Conservation (phyloP, 371 early-diverging fungal species). For the Rhizopus arrhizus region DNA sequence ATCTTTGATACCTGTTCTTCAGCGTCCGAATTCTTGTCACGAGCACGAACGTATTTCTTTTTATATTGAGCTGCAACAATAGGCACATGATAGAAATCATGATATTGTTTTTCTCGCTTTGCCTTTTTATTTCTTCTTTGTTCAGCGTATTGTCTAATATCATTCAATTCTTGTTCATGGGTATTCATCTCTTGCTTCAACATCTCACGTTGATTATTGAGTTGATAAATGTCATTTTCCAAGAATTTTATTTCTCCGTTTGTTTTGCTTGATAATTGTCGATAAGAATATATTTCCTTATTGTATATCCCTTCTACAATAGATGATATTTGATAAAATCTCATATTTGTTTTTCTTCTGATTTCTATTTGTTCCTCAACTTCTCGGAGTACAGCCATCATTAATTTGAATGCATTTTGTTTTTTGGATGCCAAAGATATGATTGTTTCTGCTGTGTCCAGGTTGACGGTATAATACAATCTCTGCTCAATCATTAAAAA, state of each 20-base stretch:
- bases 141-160: slow-evolving; percentile 30
- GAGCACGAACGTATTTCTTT: slow-evolving; percentile 38
- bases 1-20: slow-evolving; percentile 35
- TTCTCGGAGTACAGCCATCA: slow-evolving; percentile 23
- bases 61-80: slow-evolving; percentile 28
- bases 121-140: slow-evolving; percentile 33
- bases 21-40: slow-evolving; percentile 37
- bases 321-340: slow-evolving; percentile 17
- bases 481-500: slow-evolving; percentile 9
- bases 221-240: slow-evolving; percentile 9
- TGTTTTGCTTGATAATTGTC: slow-evolving; percentile 16
- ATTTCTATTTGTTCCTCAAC: slow-evolving; percentile 18
- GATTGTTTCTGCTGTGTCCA: slow-evolving; percentile 26
- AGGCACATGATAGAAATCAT: slow-evolving; percentile 34
- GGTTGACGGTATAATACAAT: slow-evolving; percentile 9
- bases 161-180: slow-evolving; percentile 22
- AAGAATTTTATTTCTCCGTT: slow-evolving; percentile 17
- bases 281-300: slow-evolving; percentile 9
- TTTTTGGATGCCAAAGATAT: slow-evolving; percentile 15
- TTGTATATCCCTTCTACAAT: slow-evolving; percentile 11
- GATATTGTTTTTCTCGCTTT: slow-evolving; percentile 36
- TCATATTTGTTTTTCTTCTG: slow-evolving; percentile 17
- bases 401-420: slow-evolving; percentile 23
- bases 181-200: slow-evolving; percentile 17
- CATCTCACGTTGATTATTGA: slow-evolving; percentile 8